Conservation (phyloP, 352 stramenopile species). For the Phytophthora niederhauseri region DNA sequence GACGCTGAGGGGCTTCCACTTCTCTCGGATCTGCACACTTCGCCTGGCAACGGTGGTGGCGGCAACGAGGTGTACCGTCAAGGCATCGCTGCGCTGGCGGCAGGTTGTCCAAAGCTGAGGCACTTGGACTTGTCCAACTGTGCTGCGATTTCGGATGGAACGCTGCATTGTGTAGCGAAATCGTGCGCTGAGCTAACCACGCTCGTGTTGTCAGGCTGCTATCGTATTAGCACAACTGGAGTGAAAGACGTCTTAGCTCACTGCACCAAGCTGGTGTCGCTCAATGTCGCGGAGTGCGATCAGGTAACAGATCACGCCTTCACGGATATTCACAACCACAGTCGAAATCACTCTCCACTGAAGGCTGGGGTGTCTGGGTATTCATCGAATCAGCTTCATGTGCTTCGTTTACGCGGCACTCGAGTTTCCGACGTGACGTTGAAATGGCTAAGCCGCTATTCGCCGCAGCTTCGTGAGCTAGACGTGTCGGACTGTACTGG, state of each 20-base stretch:
- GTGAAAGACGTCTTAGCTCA: constrained; percentile 32
- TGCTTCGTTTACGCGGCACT: constrained; percentile 47
- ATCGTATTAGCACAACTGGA: constrained; percentile 30
- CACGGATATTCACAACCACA: constrained; percentile 1
- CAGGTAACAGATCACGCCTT: constrained; percentile 56
- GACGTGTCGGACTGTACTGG: constrained; percentile 74
- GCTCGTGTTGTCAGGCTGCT: constrained; percentile 36
- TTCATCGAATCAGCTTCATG: constrained; percentile 31
- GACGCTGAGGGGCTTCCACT: constrained; percentile 50
- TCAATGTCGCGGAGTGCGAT: constrained; percentile 36
- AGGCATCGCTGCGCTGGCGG: constrained; percentile 45
- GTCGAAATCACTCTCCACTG: constrained; percentile 6
- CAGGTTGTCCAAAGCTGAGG: constrained; percentile 39
- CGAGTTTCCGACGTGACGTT: constrained; percentile 52
- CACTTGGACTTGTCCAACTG: constrained; percentile 66
- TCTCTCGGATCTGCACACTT: constrained; percentile 41
- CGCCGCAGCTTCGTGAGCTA: constrained; percentile 73
- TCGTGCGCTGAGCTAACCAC: constrained; percentile 27
- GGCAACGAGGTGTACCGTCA: constrained; percentile 22
- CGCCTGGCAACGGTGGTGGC: neutral
- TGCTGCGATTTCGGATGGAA: constrained; percentile 46
- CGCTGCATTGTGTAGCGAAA: constrained; percentile 24
- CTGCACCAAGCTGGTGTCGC: constrained; percentile 31
- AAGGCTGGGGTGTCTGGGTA: neutral
- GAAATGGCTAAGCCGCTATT: constrained; percentile 46